phyloP scores from a whole-genome alignment of 306 rosid species.

The Ochetophila trinervis region DNA sequence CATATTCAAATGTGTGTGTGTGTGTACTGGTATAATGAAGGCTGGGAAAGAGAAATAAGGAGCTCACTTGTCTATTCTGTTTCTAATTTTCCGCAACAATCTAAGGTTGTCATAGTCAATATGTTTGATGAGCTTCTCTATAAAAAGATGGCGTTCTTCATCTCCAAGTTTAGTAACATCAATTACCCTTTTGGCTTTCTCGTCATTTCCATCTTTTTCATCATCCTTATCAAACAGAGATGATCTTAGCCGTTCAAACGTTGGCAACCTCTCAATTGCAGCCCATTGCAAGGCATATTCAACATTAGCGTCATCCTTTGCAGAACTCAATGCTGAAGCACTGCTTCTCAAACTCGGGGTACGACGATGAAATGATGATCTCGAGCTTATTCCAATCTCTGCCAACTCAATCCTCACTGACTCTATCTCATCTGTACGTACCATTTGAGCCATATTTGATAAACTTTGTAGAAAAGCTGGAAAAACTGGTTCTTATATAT shows the following conservation, averaged over 20 bases:
- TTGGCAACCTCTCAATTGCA: constrained; percentile 59
- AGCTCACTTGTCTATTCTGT: constrained; percentile 56
- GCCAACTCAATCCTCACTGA: constrained; percentile 55
- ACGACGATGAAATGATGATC: constrained; percentile 43
- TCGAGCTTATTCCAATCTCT: constrained; percentile 55
- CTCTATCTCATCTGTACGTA: constrained; percentile 45
- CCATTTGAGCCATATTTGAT: constrained; percentile 35
- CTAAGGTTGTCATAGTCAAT: constrained; percentile 60
- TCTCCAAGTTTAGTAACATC: constrained; percentile 67
- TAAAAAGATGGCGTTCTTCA: constrained; percentile 49
- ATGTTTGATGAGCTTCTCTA: constrained; percentile 59
- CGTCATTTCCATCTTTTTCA: constrained; percentile 11
- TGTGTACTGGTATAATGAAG: no score
- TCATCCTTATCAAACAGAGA: constrained; percentile 47
- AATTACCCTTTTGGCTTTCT: constrained; percentile 40
- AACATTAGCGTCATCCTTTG: constrained; percentile 17
- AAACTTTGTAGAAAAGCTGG: background rate
- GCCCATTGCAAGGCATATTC: constrained; percentile 43
- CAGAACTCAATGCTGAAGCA: constrained; percentile 1
- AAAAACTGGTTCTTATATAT: background rate
- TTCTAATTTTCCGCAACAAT: constrained; percentile 49
- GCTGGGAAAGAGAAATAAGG: no score
- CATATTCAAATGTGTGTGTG: no score
- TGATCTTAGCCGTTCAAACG: constrained; percentile 43
- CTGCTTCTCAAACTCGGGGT: constrained; percentile 44